phyloP scores from a whole-genome alignment of 495 filamentous ascomycete species.

The Terfezia claveryi region DNA sequence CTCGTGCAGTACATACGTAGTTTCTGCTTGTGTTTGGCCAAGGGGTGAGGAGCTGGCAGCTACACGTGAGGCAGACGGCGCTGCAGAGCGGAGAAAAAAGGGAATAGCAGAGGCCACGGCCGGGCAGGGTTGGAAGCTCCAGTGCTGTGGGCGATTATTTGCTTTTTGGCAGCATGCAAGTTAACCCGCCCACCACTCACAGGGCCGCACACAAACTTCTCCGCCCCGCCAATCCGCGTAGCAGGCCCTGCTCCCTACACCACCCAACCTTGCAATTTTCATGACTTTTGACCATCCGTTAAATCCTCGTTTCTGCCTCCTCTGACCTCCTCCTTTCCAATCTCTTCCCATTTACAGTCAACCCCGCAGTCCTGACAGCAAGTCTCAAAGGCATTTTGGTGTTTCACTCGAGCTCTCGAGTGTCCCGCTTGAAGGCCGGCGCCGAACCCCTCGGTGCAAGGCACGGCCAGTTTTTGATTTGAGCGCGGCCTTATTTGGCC shows the following conservation, averaged over 20 bases:
- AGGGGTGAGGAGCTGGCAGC: too few species aligned
- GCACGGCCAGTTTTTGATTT: constrained; percentile 5
- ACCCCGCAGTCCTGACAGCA: constrained; percentile 1
- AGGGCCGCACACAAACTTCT: background rate
- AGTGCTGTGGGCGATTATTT: background rate
- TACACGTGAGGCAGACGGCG: too few species aligned
- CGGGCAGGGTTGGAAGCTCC: background rate
- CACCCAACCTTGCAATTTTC: background rate
- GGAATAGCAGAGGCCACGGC: background rate
- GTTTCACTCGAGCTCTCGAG: constrained; percentile 19
- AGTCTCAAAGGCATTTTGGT: constrained; percentile 11
- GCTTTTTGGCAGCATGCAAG: background rate
- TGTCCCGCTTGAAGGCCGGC: constrained; percentile 21
- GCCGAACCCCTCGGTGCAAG: constrained; percentile 21
- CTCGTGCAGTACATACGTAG: too few species aligned
- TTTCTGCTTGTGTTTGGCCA: too few species aligned
- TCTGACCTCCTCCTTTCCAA: constrained; percentile 15
- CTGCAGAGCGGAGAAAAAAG: background rate
- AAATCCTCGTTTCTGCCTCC: constrained; percentile 12
- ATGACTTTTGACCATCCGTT: constrained; percentile 8
- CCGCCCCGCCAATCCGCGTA: background rate
- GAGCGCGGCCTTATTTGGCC: constrained; percentile 8
- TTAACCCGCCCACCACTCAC: background rate
- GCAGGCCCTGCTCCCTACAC: background rate
- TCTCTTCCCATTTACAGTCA: constrained; percentile 15